Base-by-base conservation (phyloP, 345 rosid species). In the Murraya paniculata region DNA sequence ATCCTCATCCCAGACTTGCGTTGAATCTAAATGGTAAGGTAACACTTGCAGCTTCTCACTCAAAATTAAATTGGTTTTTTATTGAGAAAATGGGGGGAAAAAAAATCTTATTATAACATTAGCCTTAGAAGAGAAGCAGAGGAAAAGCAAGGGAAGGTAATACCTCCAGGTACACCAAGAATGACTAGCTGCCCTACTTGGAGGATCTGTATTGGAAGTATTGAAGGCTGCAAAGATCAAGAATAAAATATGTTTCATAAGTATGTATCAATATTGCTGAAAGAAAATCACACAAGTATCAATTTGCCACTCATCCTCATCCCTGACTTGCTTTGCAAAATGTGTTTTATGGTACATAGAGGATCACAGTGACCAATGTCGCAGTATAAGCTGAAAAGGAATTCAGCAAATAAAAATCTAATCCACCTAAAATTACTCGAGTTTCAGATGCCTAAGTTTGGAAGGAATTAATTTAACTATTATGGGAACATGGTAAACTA, bases 111-210 rank as follows among this genome's bases (percentile, higher is more conserved):
- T 24, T 24, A 21, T 24, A 25, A 21, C 10, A 22, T 38, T 53
- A 48, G 64, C 22, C 58, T 22, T 4, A 41, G 41, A 45, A 21
- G 70, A 61, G 60, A 59, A 4, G 27, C 19, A 66, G 39, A 66
- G 45, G 14, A 71, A 27, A 67, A 59, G 31, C 22, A 75, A 53
- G 64, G 56, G 28, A 77, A 79, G 72, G 45, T 41, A 67, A 31
- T 94, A 94, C 98, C 99, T 92, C 91, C 95, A 79, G 99, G 99
- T 80, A 91, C 99, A 56, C 89, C 77, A 73, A 96, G 98, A 87
- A 96, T 90, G 85, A 93, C 89, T 74, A 96, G 90, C 86, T 94
- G 92, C 71, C 98, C 99, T n/a, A 96, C 80, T 64, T 89, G 91
- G 78, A 96, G 81, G 73, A 96, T 88, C 84, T 96, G 98, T 81